A percentile compares a stretch with the other conserved stretches of the same genome.
These are phyloP conservation scores for Alternaria arbusti DNA, from an alignment of 2,329 filamentous ascomycete species.

Conservation along the genomic window DNA sequence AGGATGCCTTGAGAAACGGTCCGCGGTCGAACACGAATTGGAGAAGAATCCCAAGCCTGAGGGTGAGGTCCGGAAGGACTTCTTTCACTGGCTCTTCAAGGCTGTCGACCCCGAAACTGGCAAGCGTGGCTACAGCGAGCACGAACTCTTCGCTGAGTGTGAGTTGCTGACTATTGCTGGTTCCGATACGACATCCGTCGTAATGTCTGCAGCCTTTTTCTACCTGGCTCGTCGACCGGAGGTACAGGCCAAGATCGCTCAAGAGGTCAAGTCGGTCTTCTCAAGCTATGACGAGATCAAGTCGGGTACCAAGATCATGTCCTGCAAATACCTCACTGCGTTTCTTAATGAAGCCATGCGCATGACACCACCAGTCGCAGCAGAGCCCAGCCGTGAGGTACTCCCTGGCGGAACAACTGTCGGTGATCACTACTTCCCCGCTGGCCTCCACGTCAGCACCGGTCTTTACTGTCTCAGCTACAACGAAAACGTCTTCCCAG, in stretches of 20 bases:
- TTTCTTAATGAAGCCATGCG: slow-evolving; percentile 31
- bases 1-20: slow-evolving; percentile 20
- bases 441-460: slow-evolving; percentile 21
- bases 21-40: slow-evolving; percentile 16
- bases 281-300: slow-evolving; percentile 25
- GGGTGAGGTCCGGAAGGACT: slow-evolving; percentile 44
- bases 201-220: slow-evolving; percentile 27
- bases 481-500: slow-evolving; percentile 21
- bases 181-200: slow-evolving; percentile 28
- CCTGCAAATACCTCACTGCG: slow-evolving; percentile 30
- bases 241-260: slow-evolving; percentile 20
- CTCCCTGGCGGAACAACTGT: slow-evolving; percentile 27
- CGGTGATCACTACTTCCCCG: slow-evolving; percentile 25
- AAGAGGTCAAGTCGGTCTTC: slow-evolving; percentile 27
- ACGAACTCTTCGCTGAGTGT: slow-evolving; percentile 47
- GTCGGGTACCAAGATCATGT: slow-evolving; percentile 19
- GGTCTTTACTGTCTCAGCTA: slow-evolving; percentile 23
- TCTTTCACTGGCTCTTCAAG: slow-evolving; percentile 52
- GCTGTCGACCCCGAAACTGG: slow-evolving; percentile 51
- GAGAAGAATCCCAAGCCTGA: slow-evolving; percentile 23
- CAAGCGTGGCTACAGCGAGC: slow-evolving; percentile 39
- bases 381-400: slow-evolving; percentile 28
- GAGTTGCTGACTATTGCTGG: slow-evolving; percentile 33
- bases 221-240: slow-evolving; percentile 24
- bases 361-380: slow-evolving; percentile 28